phyloP scores from a whole-genome alignment of 2,329 filamentous ascomycete species.

The Pseudogymnoascus sp. region DNA sequence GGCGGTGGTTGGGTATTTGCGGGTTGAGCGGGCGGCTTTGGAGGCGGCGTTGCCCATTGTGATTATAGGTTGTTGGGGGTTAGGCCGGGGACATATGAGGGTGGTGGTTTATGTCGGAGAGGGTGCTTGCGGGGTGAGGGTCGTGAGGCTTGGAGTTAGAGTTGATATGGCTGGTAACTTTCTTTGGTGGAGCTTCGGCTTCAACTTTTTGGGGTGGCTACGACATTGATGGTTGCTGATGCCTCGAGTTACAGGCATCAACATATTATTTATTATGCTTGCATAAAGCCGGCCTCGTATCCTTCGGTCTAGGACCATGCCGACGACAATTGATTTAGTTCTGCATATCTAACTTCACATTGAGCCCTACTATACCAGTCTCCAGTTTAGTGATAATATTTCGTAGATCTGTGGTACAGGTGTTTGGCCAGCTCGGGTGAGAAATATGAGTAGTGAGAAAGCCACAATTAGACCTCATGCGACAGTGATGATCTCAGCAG shows the following conservation, averaged over 20 bases:
- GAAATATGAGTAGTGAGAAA: too few species aligned
- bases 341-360: neutral
- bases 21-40: neutral
- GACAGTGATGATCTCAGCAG: too few species aligned
- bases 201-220: slow-evolving; percentile 1
- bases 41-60: neutral
- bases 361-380: neutral
- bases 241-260: neutral
- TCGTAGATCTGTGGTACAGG: neutral
- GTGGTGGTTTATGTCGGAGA: neutral
- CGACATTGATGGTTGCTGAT: neutral
- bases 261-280: neutral
- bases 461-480: too few species aligned
- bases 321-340: neutral
- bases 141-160: neutral
- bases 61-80: neutral
- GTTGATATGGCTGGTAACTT: neutral
- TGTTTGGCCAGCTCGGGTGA: too few species aligned
- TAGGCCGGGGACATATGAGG: neutral
- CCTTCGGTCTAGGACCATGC: neutral
- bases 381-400: neutral
- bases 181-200: neutral
- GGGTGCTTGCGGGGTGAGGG: neutral
- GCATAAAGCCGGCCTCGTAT: neutral
- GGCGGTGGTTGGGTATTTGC: neutral